Conservation (phyloP, 371 early-diverging fungal species). For the Cokeromyces recurvatus region DNA sequence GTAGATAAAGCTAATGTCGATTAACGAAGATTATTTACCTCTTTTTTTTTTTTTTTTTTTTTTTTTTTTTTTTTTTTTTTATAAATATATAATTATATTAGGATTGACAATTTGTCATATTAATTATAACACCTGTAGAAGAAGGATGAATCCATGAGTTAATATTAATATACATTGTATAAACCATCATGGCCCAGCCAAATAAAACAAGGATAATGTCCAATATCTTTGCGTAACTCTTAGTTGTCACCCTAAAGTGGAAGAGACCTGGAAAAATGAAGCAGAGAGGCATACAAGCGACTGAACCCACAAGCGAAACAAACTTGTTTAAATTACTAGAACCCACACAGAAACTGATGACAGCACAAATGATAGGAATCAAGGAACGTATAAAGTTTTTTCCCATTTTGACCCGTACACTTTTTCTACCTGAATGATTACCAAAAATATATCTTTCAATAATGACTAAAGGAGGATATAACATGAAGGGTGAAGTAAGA, state of each 20-base stretch:
- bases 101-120: not conserved
- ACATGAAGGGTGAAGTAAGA: slow-evolving; percentile 70
- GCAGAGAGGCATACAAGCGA: slow-evolving; percentile 42
- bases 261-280: slow-evolving; percentile 57
- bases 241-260: slow-evolving; percentile 54
- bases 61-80: no score
- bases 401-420: slow-evolving; percentile 50
- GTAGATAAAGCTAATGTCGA: no score
- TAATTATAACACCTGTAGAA: not conserved
- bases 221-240: slow-evolving; percentile 21
- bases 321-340: slow-evolving; percentile 64
- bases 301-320: slow-evolving; percentile 55
- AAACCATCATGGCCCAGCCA: slow-evolving; percentile 53
- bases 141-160: slow-evolving; percentile 32
- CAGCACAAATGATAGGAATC: slow-evolving; percentile 51
- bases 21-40: no score
- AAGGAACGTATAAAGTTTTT: slow-evolving; percentile 61
- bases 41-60: no score
- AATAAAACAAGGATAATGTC: slow-evolving; percentile 47
- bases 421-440: slow-evolving; percentile 28
- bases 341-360: slow-evolving; percentile 60
- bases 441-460: slow-evolving; percentile 55
- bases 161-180: slow-evolving; percentile 11
- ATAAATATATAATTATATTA: no score
- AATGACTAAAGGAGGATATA: slow-evolving; percentile 72